Evolutionary conservation across 805 yeast species (phyloP).

Genomic region (Wickerhamiella australiensis): DNA sequence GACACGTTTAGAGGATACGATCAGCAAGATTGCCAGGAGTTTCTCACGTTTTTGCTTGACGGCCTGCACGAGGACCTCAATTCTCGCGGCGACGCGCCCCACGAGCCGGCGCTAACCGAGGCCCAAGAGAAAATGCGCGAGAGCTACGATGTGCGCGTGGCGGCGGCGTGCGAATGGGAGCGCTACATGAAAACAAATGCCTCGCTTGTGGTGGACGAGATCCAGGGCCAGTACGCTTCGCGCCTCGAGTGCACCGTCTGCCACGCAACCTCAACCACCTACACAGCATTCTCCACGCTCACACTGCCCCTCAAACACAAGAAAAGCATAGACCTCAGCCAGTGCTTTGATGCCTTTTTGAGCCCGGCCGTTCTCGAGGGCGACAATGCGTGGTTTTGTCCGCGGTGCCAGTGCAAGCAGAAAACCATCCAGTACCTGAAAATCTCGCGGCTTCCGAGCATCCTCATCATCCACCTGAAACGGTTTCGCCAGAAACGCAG

Average conservation of each 20-base stretch:
- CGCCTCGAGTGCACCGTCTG: constrained; percentile 63
- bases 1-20: constrained; percentile 50
- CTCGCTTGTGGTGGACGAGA: constrained; percentile 66
- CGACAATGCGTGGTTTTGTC: constrained; percentile 77
- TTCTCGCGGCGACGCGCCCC: constrained; percentile 42
- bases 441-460: constrained; percentile 66
- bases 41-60: constrained; percentile 61
- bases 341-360: constrained; percentile 68
- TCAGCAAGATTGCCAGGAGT: constrained; percentile 82
- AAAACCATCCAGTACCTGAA: constrained; percentile 55
- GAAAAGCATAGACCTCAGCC: constrained; percentile 33
- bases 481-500: constrained; percentile 51
- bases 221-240: constrained; percentile 85
- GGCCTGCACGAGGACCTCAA: constrained; percentile 76
- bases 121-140: constrained; percentile 68
- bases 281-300: constrained; percentile 66
- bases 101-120: constrained; percentile 47
- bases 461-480: constrained; percentile 73
- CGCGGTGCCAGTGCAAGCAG: constrained; percentile 52
- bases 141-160: constrained; percentile 57
- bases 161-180: constrained; percentile 88
- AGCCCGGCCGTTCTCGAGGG: constrained; percentile 62
- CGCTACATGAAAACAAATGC: constrained; percentile 66
- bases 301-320: constrained; percentile 52
- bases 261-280: constrained; percentile 68